Percentiles rank a stretch among this genome's conserved stretches.
phyloP scores from a whole-genome alignment of 1,284 basidiomycete species.

The Cerrena zonata region DNA sequence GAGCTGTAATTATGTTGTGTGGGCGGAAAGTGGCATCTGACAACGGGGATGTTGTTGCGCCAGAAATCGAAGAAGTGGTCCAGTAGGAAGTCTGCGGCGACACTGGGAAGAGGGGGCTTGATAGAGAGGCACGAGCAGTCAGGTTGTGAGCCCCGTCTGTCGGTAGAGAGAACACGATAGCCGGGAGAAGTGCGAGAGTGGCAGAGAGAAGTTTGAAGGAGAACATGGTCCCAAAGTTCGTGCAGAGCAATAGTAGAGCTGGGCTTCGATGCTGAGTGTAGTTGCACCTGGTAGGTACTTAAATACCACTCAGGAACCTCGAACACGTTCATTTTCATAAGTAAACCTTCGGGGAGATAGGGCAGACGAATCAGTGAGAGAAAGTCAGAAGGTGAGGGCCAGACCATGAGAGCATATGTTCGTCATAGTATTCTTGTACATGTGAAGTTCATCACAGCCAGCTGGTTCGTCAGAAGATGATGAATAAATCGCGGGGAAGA shows the following conservation, averaged over 20 bases:
- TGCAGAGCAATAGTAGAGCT: background rate
- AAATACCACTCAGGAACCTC: no score
- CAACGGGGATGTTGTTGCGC: slow-evolving; percentile 27
- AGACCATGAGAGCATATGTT: background rate
- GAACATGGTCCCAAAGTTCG: background rate
- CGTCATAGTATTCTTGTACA: background rate
- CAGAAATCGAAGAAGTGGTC: slow-evolving; percentile 33
- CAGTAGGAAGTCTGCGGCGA: slow-evolving; percentile 30
- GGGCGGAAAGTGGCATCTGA: slow-evolving; percentile 31
- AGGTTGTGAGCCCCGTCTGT: background rate
- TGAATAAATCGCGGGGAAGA: background rate
- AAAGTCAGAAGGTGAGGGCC: background rate
- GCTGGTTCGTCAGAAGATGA: background rate
- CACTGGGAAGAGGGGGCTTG: slow-evolving; percentile 43
- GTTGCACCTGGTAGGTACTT: no score
- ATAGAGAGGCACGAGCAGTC: slow-evolving; percentile 14
- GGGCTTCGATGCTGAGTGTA: no score
- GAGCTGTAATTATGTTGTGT: slow-evolving; percentile 23
- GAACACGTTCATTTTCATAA: no score
- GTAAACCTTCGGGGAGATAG: no score
- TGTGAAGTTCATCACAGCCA: background rate
- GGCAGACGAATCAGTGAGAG: no score
- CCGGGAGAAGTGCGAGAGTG: background rate
- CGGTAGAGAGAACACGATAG: background rate
- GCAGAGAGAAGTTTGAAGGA: background rate